Base-by-base conservation (phyloP, 1,284 basidiomycete genomes). In the Tylopilus orsonianus region DNA sequence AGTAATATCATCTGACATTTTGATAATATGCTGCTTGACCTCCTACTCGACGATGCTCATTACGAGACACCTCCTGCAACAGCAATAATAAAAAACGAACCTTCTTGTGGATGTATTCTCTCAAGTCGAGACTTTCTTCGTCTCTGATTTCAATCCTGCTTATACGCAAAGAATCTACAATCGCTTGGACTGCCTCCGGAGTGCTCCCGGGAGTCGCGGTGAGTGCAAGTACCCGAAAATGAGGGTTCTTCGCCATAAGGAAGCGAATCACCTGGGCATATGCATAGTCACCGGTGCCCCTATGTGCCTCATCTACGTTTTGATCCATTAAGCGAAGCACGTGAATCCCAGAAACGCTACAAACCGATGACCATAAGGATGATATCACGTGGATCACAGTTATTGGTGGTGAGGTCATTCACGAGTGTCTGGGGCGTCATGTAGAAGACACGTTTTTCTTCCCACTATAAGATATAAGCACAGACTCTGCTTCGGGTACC, bases 401-500 rank as follows among this genome's bases (percentile, higher is more conserved):
- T 82, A 14, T 84, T 84, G 1, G 77, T 79, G 7, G 71, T 72
- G 22, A 99, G 73, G 65, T 99, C 97, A 57, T 97, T 97, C 50
- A 91, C 76, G 20, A 99, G 78, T 0, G 96, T 98, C 65, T 99
- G 97, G 0, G 97, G 96, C 0, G 97, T 99, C 83, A 97, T 95
- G 69, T 96, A 99, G 64, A 99, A 94, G 20, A 99, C 87, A 6
- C 95, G 80, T 66, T 96, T 93, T 56, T 87, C 76, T 54, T 76
- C 71, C 89, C 91, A 96, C 86, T 92, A 44, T 19, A 36, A 44
- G 32, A 30, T 23, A 29, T 48, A 36, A 48, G 29, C 26, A 39
- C 14, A 43, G 20, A 19, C 22, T 23, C 43, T 26, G 44, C 29
- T 34, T 41, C 26, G 14, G 7, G 27, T 12, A 16, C 24, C 22